A percentile compares a stretch with the other conserved stretches of the same genome.
These are phyloP conservation scores for Pythium phragmiticola DNA, from an alignment of 352 stramenopile genomes.

Conservation along the genomic window DNA sequence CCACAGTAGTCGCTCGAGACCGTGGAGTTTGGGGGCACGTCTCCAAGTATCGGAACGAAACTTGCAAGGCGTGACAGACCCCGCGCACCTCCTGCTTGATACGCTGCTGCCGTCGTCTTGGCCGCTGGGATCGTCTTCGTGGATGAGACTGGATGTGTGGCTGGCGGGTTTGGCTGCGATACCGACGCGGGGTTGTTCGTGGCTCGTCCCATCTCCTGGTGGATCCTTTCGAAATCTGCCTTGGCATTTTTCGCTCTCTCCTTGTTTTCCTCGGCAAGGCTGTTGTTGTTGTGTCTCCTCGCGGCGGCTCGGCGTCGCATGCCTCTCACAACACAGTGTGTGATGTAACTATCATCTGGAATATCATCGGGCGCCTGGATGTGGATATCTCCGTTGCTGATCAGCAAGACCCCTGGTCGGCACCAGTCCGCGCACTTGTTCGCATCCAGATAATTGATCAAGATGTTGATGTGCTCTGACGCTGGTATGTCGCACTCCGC, in stretches of 20 bases:
- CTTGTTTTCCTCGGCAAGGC: background rate
- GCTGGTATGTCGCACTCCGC: background rate
- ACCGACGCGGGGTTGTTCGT: background rate
- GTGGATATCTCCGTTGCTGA: slow-evolving; percentile 1
- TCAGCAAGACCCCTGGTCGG: background rate
- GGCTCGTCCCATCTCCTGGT: background rate
- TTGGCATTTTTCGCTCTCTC: background rate
- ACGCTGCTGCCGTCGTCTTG: background rate
- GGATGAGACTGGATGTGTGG: too few relatives aligned
- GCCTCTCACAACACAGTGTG: background rate
- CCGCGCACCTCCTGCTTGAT: slow-evolving; percentile 6
- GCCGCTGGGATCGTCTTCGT: slow-evolving; percentile 3
- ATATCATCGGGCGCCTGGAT: slow-evolving; percentile 2
- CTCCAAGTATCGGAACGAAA: too few relatives aligned
- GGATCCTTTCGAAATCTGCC: background rate
- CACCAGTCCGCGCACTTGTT: background rate
- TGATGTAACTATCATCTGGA: background rate
- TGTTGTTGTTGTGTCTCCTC: background rate
- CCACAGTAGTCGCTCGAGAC: too few relatives aligned
- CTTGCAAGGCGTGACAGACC: background rate
- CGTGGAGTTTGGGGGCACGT: too few relatives aligned
- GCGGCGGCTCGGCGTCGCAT: background rate
- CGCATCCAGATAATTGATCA: background rate
- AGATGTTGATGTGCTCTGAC: background rate
- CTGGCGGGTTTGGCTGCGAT: too few relatives aligned